Evolutionary conservation across 129 eudicot species (phyloP).

Genomic region (Scalesia atractyloides): DNA sequence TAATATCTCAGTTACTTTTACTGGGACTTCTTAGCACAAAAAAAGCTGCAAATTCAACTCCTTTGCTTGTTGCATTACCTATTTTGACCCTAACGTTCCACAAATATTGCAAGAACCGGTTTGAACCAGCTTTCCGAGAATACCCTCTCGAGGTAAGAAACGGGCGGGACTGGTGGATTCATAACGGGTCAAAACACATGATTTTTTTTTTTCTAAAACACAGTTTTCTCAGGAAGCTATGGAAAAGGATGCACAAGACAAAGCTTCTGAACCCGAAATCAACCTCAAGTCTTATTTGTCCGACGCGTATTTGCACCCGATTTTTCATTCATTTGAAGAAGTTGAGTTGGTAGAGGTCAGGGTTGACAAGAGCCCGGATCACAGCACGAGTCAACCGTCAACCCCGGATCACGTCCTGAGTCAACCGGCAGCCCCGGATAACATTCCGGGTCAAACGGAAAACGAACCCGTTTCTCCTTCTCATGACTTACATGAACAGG

Average conservation of each 20-base stretch:
- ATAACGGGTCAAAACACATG: background rate
- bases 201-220: background rate
- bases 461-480: slow-evolving; percentile 38
- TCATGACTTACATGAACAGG: slow-evolving; percentile 41
- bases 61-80: slow-evolving; percentile 73
- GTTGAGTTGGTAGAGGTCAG: slow-evolving; percentile 65
- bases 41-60: slow-evolving; percentile 89
- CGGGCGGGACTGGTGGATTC: background rate
- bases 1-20: slow-evolving; percentile 89
- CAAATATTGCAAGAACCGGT: slow-evolving; percentile 78
- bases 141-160: slow-evolving; percentile 88
- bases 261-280: slow-evolving; percentile 52
- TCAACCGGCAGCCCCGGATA: slow-evolving; percentile 32
- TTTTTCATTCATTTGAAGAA: slow-evolving; percentile 79
- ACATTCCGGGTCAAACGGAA: slow-evolving; percentile 32
- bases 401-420: slow-evolving; percentile 34
- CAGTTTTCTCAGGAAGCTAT: slow-evolving; percentile 75
- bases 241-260: slow-evolving; percentile 68
- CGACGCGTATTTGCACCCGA: slow-evolving; percentile 91
- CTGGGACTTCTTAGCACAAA: slow-evolving; percentile 89
- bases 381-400: slow-evolving; percentile 35
- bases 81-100: slow-evolving; percentile 77
- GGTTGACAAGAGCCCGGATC: slow-evolving; percentile 51
- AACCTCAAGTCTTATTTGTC: slow-evolving; percentile 68
- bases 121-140: slow-evolving; percentile 90